Evolutionary conservation across 192 early-diverging fungal genomes (phyloP).

Genomic region (Borealophlyctis nickersoniae): DNA sequence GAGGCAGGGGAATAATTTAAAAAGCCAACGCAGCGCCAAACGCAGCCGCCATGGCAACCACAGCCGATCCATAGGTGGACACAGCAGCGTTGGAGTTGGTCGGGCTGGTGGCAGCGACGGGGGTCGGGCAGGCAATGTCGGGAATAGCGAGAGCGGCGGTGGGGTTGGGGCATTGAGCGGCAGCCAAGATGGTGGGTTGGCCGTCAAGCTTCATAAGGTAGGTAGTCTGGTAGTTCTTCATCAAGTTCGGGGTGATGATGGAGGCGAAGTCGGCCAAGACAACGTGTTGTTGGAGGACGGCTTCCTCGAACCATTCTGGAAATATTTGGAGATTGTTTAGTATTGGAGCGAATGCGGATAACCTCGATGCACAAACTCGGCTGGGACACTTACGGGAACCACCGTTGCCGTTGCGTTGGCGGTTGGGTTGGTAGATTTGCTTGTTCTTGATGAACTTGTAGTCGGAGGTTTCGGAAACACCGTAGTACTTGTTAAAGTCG

Average conservation of each 20-base stretch:
- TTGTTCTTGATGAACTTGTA: slow-evolving; percentile 39
- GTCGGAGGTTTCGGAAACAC: slow-evolving; percentile 10
- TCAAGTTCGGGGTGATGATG: slow-evolving; percentile 18
- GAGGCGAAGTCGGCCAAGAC: slow-evolving; percentile 29
- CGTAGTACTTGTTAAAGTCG: slow-evolving; percentile 22
- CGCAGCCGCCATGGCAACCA: too few species aligned
- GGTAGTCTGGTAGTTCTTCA: slow-evolving; percentile 17
- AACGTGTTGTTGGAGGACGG: slow-evolving; percentile 23
- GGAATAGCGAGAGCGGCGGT: slow-evolving; percentile 8
- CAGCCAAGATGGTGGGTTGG: slow-evolving; percentile 6
- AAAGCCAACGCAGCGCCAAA: too few species aligned
- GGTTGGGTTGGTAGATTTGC: slow-evolving; percentile 24
- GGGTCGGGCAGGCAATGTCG: slow-evolving; percentile 6
- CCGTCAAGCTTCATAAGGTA: slow-evolving; percentile 28
- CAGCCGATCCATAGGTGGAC: too few species aligned
- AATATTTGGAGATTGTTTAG: too few species aligned
- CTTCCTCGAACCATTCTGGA: slow-evolving; percentile 34
- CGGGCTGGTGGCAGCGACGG: too few species aligned
- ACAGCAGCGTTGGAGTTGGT: too few species aligned
- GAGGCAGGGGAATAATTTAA: too few species aligned
- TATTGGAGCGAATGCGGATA: too few species aligned
- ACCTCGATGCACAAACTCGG: too few species aligned
- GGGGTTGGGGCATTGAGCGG: slow-evolving; percentile 16
- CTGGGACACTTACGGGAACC: too few species aligned
- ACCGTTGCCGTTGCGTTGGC: slow-evolving; percentile 11